Percentiles rank a stretch among this genome's conserved stretches.
These are phyloP conservation scores for Hymenoscyphus linearis DNA, from an alignment of 2,329 filamentous ascomycete genomes.

Conservation along the genomic window DNA sequence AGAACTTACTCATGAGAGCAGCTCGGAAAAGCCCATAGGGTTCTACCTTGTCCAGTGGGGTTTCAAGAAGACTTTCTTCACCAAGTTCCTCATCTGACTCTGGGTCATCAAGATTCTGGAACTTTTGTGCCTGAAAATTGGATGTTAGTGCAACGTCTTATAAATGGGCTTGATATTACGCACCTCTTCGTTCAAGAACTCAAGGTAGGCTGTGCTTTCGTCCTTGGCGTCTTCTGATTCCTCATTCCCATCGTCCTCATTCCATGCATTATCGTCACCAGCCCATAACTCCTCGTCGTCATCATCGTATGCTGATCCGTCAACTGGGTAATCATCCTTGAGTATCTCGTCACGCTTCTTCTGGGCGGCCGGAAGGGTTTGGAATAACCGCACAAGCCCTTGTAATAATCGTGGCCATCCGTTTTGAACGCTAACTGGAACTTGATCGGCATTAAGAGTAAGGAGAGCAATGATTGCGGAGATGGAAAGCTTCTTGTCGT, in stretches of 20 bases:
- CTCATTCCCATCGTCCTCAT: conserved; percentile 55
- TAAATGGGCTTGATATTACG: conserved; percentile 23
- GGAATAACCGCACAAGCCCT: conserved; percentile 87
- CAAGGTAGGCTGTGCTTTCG: conserved; percentile 88
- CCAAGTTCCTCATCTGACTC: conserved; percentile 83
- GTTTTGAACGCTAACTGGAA: conserved; percentile 87
- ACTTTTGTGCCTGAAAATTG: conserved; percentile 67
- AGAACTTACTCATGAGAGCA: conserved; percentile 68
- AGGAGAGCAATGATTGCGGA: conserved; percentile 86
- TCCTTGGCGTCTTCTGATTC: conserved; percentile 65
- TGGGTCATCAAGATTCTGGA: conserved; percentile 62
- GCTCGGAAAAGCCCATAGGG: conserved; percentile 86
- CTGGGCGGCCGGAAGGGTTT: conserved; percentile 78
- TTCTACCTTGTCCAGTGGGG: conserved; percentile 90
- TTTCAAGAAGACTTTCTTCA: conserved; percentile 91
- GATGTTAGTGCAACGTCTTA: conserved; percentile 6
- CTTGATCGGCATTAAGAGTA: conserved; percentile 70
- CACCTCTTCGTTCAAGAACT: conserved; percentile 91
- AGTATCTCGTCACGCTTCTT: conserved; percentile 91
- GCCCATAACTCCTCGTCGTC: conserved; percentile 75
- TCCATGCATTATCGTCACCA: conserved; percentile 78
- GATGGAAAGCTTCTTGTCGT: conserved; percentile 98
- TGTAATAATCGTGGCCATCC: conserved; percentile 90
- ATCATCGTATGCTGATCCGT: conserved; percentile 50
- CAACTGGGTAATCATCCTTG: conserved; percentile 76